phyloP scores from a whole-genome alignment of 306 rosid species.

The Lotus japonicus region DNA sequence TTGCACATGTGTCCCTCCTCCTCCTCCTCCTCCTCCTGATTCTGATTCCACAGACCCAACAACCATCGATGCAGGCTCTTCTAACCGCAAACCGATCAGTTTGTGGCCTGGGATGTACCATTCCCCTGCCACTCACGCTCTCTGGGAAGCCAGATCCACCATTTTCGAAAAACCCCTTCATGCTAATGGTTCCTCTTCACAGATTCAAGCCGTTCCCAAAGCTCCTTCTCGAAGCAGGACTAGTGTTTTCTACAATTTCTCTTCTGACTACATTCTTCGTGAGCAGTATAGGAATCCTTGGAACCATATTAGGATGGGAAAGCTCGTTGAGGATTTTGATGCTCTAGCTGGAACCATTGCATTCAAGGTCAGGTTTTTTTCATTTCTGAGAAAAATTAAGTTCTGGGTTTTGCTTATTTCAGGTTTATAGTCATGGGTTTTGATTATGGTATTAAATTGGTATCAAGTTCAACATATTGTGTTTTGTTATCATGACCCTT shows the following conservation, averaged over 20 bases:
- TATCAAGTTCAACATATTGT: neutral
- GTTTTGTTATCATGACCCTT: neutral
- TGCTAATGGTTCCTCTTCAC: neutral
- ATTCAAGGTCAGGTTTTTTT: slow-evolving; percentile 38
- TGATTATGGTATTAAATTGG: neutral
- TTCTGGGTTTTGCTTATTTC: neutral
- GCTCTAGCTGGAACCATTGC: slow-evolving; percentile 91
- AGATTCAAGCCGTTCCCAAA: slow-evolving; percentile 22
- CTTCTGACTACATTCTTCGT: slow-evolving; percentile 57
- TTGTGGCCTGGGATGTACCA: slow-evolving; percentile 74
- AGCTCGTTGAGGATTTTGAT: slow-evolving; percentile 77
- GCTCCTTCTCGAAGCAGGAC: slow-evolving; percentile 61
- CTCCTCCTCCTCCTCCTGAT: slow-evolving; percentile 19
- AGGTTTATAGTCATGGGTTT: neutral
- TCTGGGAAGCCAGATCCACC: slow-evolving; percentile 80
- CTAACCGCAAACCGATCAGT: slow-evolving; percentile 56
- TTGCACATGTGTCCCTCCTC: neutral
- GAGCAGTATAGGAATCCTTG: slow-evolving; percentile 87
- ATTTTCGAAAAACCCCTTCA: slow-evolving; percentile 28
- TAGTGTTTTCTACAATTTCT: slow-evolving; percentile 51
- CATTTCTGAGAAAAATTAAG: neutral
- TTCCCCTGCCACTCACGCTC: slow-evolving; percentile 77
- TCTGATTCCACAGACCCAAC: slow-evolving; percentile 15
- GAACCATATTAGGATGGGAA: slow-evolving; percentile 73
- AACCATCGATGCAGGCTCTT: slow-evolving; percentile 59